Evolutionary conservation across 805 yeast genomes (phyloP).

Genomic region (Kodamaea sagamina): DNA sequence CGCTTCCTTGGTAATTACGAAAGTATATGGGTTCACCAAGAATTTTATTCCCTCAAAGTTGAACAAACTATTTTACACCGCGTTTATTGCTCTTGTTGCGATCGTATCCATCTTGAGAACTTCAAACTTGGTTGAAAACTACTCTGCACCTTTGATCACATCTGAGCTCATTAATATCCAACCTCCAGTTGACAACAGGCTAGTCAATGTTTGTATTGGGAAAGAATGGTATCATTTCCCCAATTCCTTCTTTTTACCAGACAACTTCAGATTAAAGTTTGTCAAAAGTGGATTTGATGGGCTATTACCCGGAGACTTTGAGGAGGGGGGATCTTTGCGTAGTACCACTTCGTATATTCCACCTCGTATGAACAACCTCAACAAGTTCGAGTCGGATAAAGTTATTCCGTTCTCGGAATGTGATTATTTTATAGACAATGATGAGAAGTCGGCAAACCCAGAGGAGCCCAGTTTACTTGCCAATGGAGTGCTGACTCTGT

Average conservation of each 20-base stretch:
- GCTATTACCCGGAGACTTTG: slow-evolving; percentile 83
- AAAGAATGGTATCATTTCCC: slow-evolving; percentile 96
- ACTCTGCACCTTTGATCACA: slow-evolving; percentile 64
- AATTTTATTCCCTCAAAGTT: slow-evolving; percentile 10
- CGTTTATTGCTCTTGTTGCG: slow-evolving; percentile 34
- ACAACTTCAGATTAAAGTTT: slow-evolving; percentile 63
- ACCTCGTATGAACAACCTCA: slow-evolving; percentile 70
- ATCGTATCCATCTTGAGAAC: slow-evolving; percentile 49
- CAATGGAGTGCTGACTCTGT: slow-evolving; percentile 17
- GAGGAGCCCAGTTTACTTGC: slow-evolving; percentile 39
- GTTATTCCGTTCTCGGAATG: slow-evolving; percentile 54
- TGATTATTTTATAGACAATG: slow-evolving; percentile 70
- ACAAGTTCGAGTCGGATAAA: slow-evolving; percentile 62
- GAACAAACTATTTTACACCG: slow-evolving; percentile 20
- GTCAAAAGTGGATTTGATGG: slow-evolving; percentile 82
- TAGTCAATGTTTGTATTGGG: slow-evolving; percentile 75
- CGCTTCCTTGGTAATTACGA: slow-evolving; percentile 53
- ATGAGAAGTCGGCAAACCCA: slow-evolving; percentile 42
- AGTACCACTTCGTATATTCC: slow-evolving; percentile 53
- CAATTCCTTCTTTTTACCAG: slow-evolving; percentile 77
- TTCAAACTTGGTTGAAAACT: slow-evolving; percentile 61
- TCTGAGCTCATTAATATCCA: slow-evolving; percentile 15
- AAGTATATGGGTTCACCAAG: slow-evolving; percentile 14
- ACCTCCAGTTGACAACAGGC: slow-evolving; percentile 1
- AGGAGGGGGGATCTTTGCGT: slow-evolving; percentile 37